phyloP scores from a whole-genome alignment of 257 asterid species.

The Nemophila menziesii region DNA sequence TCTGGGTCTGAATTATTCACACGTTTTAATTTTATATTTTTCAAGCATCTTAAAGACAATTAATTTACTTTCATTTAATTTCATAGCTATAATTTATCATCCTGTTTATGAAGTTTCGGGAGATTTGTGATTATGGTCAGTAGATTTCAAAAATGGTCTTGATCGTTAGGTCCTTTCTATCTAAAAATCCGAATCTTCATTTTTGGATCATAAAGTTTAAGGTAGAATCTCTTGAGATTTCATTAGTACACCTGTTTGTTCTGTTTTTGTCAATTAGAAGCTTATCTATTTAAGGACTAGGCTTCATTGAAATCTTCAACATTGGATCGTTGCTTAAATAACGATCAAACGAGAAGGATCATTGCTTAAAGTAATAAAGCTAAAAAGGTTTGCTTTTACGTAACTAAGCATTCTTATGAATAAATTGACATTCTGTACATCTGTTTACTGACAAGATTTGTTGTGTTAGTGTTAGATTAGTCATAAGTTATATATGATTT shows the following conservation, averaged over 20 bases:
- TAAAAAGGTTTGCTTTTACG: too few species aligned
- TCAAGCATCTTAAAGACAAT: background rate
- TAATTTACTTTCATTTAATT: background rate
- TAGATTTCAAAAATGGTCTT: background rate
- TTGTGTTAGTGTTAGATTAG: background rate
- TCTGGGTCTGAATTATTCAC: slow-evolving; percentile 9
- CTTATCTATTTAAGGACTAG: background rate
- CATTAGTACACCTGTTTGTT: background rate
- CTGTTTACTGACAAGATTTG: background rate
- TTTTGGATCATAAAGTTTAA: background rate
- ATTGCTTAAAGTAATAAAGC: background rate
- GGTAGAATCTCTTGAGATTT: background rate
- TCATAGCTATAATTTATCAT: background rate
- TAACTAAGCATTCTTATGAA: background rate
- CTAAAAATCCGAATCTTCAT: background rate
- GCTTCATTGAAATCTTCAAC: background rate
- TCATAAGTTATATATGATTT: background rate
- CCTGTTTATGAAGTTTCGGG: background rate
- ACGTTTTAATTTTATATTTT: background rate
- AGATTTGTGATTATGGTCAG: background rate
- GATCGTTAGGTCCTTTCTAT: background rate
- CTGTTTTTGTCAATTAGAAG: background rate
- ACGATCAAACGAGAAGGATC: too few species aligned
- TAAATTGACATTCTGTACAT: too few species aligned
- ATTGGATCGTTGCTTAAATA: background rate